phyloP scores from a whole-genome alignment of 1,284 basidiomycete species.

The Ustilago loliicola region DNA sequence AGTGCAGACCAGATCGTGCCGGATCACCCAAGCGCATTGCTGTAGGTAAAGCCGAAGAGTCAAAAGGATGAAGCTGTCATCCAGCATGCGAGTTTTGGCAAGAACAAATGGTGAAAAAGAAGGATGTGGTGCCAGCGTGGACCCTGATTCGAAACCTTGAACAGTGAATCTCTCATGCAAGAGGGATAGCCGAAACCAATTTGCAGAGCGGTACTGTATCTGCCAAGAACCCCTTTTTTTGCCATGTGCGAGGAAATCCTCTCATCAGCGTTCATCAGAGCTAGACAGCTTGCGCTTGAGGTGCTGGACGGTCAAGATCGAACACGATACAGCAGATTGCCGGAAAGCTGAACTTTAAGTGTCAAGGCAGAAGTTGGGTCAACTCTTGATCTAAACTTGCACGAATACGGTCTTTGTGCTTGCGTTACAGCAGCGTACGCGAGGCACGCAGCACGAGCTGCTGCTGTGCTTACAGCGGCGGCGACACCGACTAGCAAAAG shows the following conservation, averaged over 20 bases:
- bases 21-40: too few relatives aligned
- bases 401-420: too few relatives aligned
- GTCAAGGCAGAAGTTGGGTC: not conserved
- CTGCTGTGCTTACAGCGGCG: too few relatives aligned
- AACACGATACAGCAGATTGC: not conserved
- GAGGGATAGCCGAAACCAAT: slow-evolving; percentile 1
- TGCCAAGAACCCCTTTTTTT: not conserved
- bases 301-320: too few relatives aligned
- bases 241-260: slow-evolving; percentile 4
- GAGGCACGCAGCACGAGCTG: too few relatives aligned
- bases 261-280: too few relatives aligned
- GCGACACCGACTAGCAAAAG: too few relatives aligned
- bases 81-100: not conserved
- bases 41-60: not conserved
- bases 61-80: not conserved
- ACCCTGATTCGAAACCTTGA: not conserved
- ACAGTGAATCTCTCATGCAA: not conserved
- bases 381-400: not conserved
- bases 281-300: too few relatives aligned
- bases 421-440: too few relatives aligned
- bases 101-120: slow-evolving; percentile 3
- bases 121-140: slow-evolving; percentile 1
- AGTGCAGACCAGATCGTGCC: too few relatives aligned
- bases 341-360: not conserved
- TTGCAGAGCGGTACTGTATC: not conserved